phyloP scores from a whole-genome alignment of 2,329 filamentous ascomycete species.

The Epichloe uncinata region DNA sequence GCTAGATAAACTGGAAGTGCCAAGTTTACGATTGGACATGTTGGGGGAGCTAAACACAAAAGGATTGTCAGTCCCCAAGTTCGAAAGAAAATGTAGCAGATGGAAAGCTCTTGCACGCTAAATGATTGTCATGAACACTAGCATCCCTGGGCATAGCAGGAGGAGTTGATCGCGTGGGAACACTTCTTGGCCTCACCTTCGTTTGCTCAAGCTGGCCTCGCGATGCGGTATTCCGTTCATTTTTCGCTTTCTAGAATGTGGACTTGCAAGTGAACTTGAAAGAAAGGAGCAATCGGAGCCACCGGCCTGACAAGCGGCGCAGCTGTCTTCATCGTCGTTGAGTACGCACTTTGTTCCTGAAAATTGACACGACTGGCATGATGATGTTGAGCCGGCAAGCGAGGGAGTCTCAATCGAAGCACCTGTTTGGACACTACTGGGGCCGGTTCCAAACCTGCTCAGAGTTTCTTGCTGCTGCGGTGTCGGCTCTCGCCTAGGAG shows the following conservation, averaged over 20 bases:
- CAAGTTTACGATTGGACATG: conserved; percentile 35
- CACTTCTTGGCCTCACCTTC: conserved; percentile 44
- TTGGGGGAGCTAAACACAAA: conserved; percentile 38
- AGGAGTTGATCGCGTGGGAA: neutral
- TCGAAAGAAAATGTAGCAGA: neutral
- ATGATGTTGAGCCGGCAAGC: conserved; percentile 30
- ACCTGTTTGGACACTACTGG: conserved; percentile 37
- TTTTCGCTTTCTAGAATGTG: conserved; percentile 69
- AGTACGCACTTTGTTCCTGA: conserved; percentile 66
- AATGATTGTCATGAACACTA: neutral
- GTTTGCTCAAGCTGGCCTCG: conserved; percentile 45
- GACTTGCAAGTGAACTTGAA: conserved; percentile 37
- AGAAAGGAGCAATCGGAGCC: conserved; percentile 69
- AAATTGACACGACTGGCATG: conserved; percentile 62
- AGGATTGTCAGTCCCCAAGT: neutral
- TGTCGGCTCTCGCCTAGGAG: conserved; percentile 29
- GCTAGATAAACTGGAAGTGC: conserved; percentile 46
- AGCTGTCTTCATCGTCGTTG: conserved; percentile 59
- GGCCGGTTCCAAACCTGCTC: conserved; percentile 34
- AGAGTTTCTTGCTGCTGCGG: conserved; percentile 33
- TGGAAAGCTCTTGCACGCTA: neutral
- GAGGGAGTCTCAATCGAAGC: conserved; percentile 37
- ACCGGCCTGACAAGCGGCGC: conserved; percentile 65
- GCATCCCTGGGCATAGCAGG: neutral
- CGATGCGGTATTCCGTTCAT: conserved; percentile 49